Conservation (phyloP, 805 yeast species). For the Saccharomycopsis sp. region DNA sequence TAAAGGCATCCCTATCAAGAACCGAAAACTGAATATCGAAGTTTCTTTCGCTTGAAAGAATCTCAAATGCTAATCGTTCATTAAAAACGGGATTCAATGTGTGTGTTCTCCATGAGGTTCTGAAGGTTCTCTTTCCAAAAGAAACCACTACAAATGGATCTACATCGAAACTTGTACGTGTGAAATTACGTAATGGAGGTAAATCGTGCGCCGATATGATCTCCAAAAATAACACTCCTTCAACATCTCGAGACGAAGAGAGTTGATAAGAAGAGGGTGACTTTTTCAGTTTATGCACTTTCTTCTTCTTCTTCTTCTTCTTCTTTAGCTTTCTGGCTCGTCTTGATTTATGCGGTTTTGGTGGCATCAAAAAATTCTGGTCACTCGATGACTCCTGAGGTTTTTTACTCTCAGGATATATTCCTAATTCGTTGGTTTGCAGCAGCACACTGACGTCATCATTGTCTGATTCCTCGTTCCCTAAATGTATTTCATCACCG, state of each 20-base stretch:
- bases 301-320: background rate
- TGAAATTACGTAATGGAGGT: conserved; percentile 63
- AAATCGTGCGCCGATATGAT: conserved; percentile 66
- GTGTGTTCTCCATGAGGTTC: conserved; percentile 81
- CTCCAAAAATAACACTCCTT: conserved; percentile 75
- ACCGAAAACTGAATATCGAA: conserved; percentile 67
- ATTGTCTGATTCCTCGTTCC: background rate
- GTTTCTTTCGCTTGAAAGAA: conserved; percentile 55
- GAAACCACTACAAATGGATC: conserved; percentile 93
- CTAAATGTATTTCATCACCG: background rate
- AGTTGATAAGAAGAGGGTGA: conserved; percentile 31
- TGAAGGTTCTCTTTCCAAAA: conserved; percentile 79
- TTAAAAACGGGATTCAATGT: conserved; percentile 76
- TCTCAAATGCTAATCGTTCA: conserved; percentile 74
- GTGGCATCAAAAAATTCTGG: background rate
- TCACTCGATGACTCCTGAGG: background rate
- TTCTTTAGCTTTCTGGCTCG: background rate
- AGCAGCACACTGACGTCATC: background rate
- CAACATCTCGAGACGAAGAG: conserved; percentile 32
- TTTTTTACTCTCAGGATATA: background rate
- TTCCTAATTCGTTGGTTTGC: background rate
- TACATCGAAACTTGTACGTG: conserved; percentile 82
- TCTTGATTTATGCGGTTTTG: conserved; percentile 2
- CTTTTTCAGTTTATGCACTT: conserved; percentile 9
- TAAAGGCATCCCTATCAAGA: conserved; percentile 76